A percentile compares a stretch with the other conserved stretches of the same genome.
phyloP scores from a whole-genome alignment of 2,329 filamentous ascomycete genomes.

The Sarocladiaceae sp. region DNA sequence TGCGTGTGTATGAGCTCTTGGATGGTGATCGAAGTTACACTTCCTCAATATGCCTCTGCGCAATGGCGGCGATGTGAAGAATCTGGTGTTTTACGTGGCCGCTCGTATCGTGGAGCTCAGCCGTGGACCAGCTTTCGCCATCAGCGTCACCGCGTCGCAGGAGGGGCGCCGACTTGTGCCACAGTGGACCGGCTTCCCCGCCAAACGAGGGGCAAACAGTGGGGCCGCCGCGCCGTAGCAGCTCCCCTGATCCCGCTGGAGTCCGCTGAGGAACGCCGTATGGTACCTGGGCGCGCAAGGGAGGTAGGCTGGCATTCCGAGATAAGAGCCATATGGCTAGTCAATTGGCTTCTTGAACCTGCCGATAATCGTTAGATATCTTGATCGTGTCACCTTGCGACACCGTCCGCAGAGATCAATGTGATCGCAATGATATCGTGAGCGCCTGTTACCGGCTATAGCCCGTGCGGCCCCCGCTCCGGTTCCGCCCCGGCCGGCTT shows the following conservation, averaged over 20 bases:
- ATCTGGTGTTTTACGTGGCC: slow-evolving; percentile 1
- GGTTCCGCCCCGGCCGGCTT: background rate
- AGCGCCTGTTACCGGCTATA: slow-evolving; percentile 2
- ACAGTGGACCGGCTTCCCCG: slow-evolving; percentile 8
- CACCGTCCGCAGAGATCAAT: background rate
- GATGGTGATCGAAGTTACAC: background rate
- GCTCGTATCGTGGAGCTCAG: background rate
- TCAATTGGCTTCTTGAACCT: background rate
- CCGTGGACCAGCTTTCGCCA: background rate
- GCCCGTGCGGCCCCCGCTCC: background rate
- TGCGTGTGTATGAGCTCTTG: background rate
- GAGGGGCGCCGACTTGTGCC: background rate
- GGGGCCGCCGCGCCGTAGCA: slow-evolving; percentile 1
- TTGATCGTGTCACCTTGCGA: background rate
- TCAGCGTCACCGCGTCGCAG: slow-evolving; percentile 7
- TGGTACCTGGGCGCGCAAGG: background rate
- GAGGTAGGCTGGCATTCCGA: no score
- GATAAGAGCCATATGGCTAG: background rate
- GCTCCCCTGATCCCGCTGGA: no score
- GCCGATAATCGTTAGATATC: background rate
- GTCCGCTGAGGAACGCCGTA: background rate
- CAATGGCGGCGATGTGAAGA: no score
- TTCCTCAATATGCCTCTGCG: no score
- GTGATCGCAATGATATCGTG: no score
- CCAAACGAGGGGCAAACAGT: slow-evolving; percentile 5